Conservation (phyloP, 345 rosid genomes). For the Eucalyptus melliodora region DNA sequence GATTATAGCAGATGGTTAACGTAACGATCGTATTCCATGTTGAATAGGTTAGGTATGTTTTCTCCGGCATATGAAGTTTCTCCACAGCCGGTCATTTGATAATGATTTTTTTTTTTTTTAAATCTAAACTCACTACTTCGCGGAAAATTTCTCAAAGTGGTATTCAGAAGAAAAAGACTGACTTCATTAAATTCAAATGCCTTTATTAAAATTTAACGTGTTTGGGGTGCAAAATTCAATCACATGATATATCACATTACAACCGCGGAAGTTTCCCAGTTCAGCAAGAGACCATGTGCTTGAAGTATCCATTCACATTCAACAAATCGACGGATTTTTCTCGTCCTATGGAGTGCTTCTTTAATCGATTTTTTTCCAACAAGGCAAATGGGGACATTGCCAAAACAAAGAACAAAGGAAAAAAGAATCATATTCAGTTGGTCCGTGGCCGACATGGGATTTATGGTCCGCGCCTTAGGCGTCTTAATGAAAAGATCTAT, state of each 20-base stretch:
- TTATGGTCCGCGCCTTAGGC: not conserved
- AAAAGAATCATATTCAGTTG: not conserved
- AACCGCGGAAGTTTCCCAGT: not conserved
- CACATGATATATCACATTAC: too few relatives aligned
- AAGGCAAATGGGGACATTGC: not conserved
- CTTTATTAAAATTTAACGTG: too few relatives aligned
- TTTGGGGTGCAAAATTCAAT: too few relatives aligned
- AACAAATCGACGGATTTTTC: not conserved
- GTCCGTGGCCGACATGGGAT: not conserved
- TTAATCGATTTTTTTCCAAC: not conserved
- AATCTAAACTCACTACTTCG: too few relatives aligned
- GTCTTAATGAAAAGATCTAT: not conserved
- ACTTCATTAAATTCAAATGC: not conserved
- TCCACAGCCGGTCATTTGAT: not conserved
- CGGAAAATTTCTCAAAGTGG: not conserved
- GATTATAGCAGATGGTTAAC: not conserved
- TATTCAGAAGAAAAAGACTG: not conserved
- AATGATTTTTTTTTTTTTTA: not conserved
- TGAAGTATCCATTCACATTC: not conserved
- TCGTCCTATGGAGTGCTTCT: not conserved
- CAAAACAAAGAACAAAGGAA: not conserved
- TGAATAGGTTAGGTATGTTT: not conserved
- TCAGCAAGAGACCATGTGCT: not conserved
- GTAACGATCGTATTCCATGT: not conserved
- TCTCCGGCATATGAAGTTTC: not conserved